These are phyloP conservation scores for Adansonia rubrostipa DNA, from an alignment of 441 rosid species.

Conservation along the genomic window DNA sequence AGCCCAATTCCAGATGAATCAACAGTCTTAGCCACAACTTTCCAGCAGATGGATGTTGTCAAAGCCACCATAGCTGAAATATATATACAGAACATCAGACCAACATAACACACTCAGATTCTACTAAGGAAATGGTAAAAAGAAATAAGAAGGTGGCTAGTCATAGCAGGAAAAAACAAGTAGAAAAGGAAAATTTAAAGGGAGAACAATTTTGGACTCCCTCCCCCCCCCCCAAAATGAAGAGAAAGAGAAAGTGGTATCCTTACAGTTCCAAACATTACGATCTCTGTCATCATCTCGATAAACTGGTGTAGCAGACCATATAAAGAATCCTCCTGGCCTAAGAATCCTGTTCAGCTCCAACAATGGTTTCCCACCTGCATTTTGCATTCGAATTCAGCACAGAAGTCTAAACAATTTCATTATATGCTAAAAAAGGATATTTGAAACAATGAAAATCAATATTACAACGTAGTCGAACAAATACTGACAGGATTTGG, in stretches of 20 bases:
- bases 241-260: not conserved
- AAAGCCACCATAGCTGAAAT: conserved; percentile 74
- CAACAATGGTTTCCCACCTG: conserved; percentile 88
- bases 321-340: conserved; percentile 88
- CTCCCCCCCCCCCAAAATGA: not conserved
- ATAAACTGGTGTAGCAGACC: conserved; percentile 98
- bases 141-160: not conserved
- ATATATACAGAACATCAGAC: conserved; percentile 20
- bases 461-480: conserved; percentile 1
- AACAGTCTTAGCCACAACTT: conserved; percentile 58
- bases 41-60: conserved; percentile 85
- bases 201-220: not conserved
- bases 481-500: not conserved
- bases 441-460: not conserved
- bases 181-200: not conserved
- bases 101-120: conserved; percentile 2
- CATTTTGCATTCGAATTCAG: conserved; percentile 27
- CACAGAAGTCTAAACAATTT: conserved; percentile 21
- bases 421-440: not conserved
- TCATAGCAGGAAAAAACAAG: not conserved
- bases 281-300: conserved; percentile 63
- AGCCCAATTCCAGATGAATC: conserved; percentile 74
- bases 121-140: not conserved
- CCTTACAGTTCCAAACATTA: conserved; percentile 60
- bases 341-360: conserved; percentile 92